These are phyloP conservation scores for Schizophyllum commune DNA, from an alignment of 1,284 basidiomycete species.

Conservation along the genomic window DNA sequence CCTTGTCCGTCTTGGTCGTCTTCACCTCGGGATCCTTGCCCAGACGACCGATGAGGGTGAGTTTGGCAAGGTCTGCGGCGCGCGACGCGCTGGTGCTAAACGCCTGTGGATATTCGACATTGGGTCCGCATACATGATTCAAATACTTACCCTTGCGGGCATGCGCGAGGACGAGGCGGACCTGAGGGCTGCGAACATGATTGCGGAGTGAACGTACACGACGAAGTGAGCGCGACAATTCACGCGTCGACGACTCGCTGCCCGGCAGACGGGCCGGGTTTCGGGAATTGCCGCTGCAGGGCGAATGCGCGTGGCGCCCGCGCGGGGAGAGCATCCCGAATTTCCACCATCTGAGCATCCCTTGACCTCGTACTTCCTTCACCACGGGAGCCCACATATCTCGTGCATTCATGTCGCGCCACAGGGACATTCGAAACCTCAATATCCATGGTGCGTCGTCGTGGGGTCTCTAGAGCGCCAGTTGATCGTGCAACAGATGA, in stretches of 20 bases:
- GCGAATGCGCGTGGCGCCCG: too few species aligned
- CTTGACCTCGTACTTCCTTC: slow-evolving; percentile 2
- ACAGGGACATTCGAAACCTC: slow-evolving; percentile 86
- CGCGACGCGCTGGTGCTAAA: slow-evolving; percentile 59
- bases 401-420: slow-evolving; percentile 64
- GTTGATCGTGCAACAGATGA: slow-evolving; percentile 43
- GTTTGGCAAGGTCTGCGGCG: slow-evolving; percentile 58
- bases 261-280: not conserved
- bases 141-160: slow-evolving; percentile 39
- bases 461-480: not conserved
- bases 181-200: slow-evolving; percentile 45
- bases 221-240: not conserved
- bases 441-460: slow-evolving; percentile 68
- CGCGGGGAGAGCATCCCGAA: too few species aligned
- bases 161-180: slow-evolving; percentile 31
- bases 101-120: slow-evolving; percentile 32
- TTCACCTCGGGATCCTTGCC: slow-evolving; percentile 64
- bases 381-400: slow-evolving; percentile 2
- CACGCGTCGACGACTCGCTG: not conserved
- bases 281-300: too few species aligned
- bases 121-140: not conserved
- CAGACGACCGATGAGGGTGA: slow-evolving; percentile 69
- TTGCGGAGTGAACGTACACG: slow-evolving; percentile 3
- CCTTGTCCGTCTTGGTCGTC: slow-evolving; percentile 62
- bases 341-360: not conserved